Evolutionary conservation across 805 yeast genomes (phyloP), one percentile per base, ranked within the genome.

Genomic region (Candida glaebosa): DNA sequence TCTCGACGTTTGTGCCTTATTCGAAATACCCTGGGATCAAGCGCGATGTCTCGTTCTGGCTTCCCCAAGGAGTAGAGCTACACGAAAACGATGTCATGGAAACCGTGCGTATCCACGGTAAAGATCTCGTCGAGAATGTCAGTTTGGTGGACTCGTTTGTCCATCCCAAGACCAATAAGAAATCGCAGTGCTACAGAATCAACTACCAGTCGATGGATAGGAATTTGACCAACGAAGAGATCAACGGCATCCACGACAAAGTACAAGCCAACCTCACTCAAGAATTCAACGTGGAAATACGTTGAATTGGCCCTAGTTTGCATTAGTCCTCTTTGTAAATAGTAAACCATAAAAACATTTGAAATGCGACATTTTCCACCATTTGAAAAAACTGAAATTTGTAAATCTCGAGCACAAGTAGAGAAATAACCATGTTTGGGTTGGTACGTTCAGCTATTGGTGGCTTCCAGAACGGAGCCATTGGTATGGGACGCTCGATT

Each of bases 141-240:
- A 69, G 73, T 36, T 63, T 85, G 35, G 71, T 87, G 24, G 99
- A 93, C 58, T 84, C 84, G 56, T 93, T 91, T 55, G 71, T 69
- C 10, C 95, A 91, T 61, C 95, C 96, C 30, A 87, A 87, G 56
- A 82, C 89, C 0, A 82, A 82, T 2, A 77, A 73, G 51, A 77
- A 68, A 48, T 84, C 95, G 6, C 84, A 85, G 53, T 89, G 97
- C 66, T 93, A 87, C 73, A 73, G 99, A 51, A 77, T 93, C 44
- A 84, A 84, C 57, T 93, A 88, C 65, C 98, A 93, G 66, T 85
- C 96, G 1, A 90, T 93, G 97, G 97, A 91, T 53, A 78, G 96
- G 54, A 84, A 85, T 43, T 70, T 93, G 51, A 87, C 95, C 18
- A 88, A 85, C 57, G 83, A 78, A 2, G 98, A 93, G 60, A 76